phyloP scores from a whole-genome alignment of 768 basidiomycete genomes.

The Amanita subjunquillea region DNA sequence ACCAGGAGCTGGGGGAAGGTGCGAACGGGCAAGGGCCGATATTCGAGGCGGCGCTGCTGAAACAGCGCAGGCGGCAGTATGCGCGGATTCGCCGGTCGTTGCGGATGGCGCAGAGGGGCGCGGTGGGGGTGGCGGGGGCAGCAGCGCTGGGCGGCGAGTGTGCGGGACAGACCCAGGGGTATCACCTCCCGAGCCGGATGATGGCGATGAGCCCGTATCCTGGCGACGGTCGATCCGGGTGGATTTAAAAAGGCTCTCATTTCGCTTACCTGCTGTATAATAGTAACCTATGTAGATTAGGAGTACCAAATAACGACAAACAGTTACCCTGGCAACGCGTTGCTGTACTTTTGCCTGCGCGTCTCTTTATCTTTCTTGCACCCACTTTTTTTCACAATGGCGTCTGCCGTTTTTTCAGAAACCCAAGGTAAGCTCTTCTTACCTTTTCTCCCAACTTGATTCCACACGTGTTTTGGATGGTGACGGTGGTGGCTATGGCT shows the following conservation, averaged over 20 bases:
- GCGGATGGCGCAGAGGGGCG: neutral
- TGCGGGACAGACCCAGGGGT: neutral
- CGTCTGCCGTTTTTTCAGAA: constrained; percentile 18
- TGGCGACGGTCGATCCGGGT: neutral
- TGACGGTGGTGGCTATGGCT: no score
- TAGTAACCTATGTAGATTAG: neutral
- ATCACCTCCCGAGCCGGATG: neutral
- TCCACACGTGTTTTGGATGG: neutral
- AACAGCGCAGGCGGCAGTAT: neutral
- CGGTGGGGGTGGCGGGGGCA: neutral
- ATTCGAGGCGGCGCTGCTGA: neutral
- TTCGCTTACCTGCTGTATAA: neutral
- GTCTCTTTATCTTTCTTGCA: no score
- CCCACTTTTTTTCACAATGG: constrained; percentile 7
- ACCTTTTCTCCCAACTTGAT: neutral
- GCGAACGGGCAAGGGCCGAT: neutral
- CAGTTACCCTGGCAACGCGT: no score
- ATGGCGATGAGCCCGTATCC: neutral
- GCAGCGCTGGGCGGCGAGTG: no score
- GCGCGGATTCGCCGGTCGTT: neutral
- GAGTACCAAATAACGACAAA: no score
- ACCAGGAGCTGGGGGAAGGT: neutral
- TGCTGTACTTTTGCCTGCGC: no score
- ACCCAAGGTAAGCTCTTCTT: constrained; percentile 11
- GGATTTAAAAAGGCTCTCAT: no score